A percentile compares a stretch with the other conserved stretches of the same genome.
Conservation (phyloP, 345 rosid species). For the Melaleuca quinquenervia region DNA sequence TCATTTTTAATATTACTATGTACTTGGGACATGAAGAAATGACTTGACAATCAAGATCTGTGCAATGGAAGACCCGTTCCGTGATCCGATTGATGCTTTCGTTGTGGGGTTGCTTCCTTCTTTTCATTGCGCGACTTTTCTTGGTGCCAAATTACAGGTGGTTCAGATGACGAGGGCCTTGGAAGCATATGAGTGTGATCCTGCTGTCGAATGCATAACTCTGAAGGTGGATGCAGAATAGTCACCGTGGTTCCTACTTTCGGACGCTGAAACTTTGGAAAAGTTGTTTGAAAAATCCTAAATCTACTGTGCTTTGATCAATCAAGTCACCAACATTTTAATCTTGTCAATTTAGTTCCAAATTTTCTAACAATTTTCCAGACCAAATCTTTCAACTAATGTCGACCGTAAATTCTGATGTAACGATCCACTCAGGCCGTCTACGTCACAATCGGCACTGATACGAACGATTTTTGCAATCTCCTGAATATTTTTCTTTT, state of each 20-base stretch:
- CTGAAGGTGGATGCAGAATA: slow-evolving; percentile 9
- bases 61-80: neutral
- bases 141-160: slow-evolving; percentile 1
- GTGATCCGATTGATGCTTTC: neutral
- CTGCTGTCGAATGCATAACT: slow-evolving; percentile 8
- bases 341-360: accelerated
- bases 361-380: neutral
- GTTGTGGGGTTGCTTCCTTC: neutral
- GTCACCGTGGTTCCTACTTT: neutral
- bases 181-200: slow-evolving; percentile 7
- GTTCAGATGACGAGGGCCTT: neutral
- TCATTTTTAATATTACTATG: neutral
- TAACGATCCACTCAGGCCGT: too few species aligned
- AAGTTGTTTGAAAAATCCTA: neutral
- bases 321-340: accelerated
- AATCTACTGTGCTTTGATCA: accelerated
- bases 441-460: accelerated
- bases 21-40: neutral
- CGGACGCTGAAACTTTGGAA: neutral
- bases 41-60: neutral
- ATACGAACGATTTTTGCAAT: neutral
- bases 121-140: neutral
- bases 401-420: neutral
- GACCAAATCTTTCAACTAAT: accelerated
- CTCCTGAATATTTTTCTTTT: too few species aligned